Percentiles rank a stretch among this genome's conserved stretches.
Evolutionary conservation across 495 filamentous ascomycete genomes (phyloP).

Genomic region (Thermochaetoides thermophila): DNA sequence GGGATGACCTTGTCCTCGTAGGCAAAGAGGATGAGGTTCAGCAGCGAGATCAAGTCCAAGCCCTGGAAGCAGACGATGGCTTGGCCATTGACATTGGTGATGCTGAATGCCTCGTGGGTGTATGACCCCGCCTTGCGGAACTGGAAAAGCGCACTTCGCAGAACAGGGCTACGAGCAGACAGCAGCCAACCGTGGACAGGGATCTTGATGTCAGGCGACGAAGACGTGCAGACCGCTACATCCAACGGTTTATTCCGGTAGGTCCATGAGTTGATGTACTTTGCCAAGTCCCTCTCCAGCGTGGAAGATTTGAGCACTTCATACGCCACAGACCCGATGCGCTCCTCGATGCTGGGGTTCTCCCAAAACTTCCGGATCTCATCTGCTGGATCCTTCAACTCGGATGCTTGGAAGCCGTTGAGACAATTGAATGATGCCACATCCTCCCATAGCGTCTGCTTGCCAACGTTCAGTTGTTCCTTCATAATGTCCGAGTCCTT

Average conservation of each 20-base stretch:
- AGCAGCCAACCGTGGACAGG: slow-evolving; percentile 78
- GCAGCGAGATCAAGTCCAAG: slow-evolving; percentile 56
- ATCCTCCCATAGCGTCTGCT: slow-evolving; percentile 58
- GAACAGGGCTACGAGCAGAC: slow-evolving; percentile 50
- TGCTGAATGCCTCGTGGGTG: slow-evolving; percentile 40
- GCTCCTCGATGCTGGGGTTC: slow-evolving; percentile 13
- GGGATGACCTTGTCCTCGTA: slow-evolving; percentile 73
- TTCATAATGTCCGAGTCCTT: slow-evolving; percentile 72
- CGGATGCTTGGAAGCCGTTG: slow-evolving; percentile 23
- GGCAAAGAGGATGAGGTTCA: slow-evolving; percentile 65
- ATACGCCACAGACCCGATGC: slow-evolving; percentile 24
- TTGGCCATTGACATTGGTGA: slow-evolving; percentile 37
- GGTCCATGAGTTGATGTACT: slow-evolving; percentile 24
- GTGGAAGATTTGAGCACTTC: slow-evolving; percentile 39
- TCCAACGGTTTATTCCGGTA: slow-evolving; percentile 27
- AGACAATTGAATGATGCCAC: slow-evolving; percentile 55
- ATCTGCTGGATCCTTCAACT: slow-evolving; percentile 15
- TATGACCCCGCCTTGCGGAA: slow-evolving; percentile 27
- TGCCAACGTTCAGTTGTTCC: slow-evolving; percentile 51
- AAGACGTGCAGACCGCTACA: slow-evolving; percentile 36
- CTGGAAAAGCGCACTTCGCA: slow-evolving; percentile 46
- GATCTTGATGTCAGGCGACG: slow-evolving; percentile 47
- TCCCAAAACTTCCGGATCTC: slow-evolving; percentile 22
- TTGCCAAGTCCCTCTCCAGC: slow-evolving; percentile 39
- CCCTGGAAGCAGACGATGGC: slow-evolving; percentile 44